Evolutionary conservation across 2,329 filamentous ascomycete genomes (phyloP).

Genomic region (Reticulascus tulasneorum): DNA sequence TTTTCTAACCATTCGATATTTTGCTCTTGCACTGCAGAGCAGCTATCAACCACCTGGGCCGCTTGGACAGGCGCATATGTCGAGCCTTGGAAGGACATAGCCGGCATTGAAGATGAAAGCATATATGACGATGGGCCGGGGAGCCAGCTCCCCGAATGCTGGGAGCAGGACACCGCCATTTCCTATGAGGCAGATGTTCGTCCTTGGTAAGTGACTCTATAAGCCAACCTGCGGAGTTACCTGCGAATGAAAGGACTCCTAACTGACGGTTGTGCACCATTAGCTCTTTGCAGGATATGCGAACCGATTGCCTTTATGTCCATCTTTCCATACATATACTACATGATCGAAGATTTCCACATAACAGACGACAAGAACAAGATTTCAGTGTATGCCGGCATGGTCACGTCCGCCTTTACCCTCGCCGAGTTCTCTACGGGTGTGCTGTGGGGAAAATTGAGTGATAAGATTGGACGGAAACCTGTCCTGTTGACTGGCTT

Average conservation of each 20-base stretch:
- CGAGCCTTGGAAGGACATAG: slow-evolving; percentile 3
- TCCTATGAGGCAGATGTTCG: slow-evolving; percentile 45
- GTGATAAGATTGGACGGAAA: slow-evolving; percentile 88
- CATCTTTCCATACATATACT: slow-evolving; percentile 97
- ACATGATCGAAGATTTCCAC: slow-evolving; percentile 91
- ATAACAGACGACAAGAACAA: slow-evolving; percentile 73
- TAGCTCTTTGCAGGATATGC: slow-evolving; percentile 93
- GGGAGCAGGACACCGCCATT: slow-evolving; percentile 23
- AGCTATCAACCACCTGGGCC: too few relatives aligned
- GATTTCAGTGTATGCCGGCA: slow-evolving; percentile 88
- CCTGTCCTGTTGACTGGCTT: slow-evolving; percentile 88
- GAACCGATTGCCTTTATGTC: slow-evolving; percentile 99
- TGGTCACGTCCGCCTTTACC: slow-evolving; percentile 95
- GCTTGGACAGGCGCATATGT: too few relatives aligned
- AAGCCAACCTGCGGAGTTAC: background rate
- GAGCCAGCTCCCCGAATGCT: slow-evolving; percentile 3
- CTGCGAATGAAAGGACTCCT: background rate
- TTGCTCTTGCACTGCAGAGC: too few relatives aligned
- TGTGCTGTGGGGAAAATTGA: slow-evolving; percentile 88
- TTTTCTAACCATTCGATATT: too few relatives aligned
- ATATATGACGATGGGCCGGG: slow-evolving; percentile 12
- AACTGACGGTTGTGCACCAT: background rate
- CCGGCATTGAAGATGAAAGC: slow-evolving; percentile 10
- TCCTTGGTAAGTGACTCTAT: slow-evolving; percentile 40
- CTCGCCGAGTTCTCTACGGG: slow-evolving; percentile 93